Evolutionary conservation across 257 asterid species (phyloP), one percentile per base, ranked within the genome.

Genomic region (Sherardia arvensis): DNA sequence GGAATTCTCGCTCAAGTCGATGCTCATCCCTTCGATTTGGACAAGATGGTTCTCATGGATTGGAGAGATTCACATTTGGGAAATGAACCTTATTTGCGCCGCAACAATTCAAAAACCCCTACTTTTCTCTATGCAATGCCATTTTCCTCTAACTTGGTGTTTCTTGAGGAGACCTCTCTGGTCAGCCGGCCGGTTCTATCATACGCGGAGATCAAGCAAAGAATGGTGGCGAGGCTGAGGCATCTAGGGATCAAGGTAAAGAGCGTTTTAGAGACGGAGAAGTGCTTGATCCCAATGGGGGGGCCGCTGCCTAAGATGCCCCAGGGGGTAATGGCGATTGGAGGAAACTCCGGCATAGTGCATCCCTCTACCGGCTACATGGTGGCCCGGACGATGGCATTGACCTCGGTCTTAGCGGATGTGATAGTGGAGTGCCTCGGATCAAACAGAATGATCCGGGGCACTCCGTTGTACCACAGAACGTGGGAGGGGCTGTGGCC

Each of bases 191-290:
- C 97, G 8, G 69, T 77, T 33, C 62, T 89, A 58, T 70, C 95
- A 0, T 87, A 92, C 59, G 61, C 29, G 59, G 96, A 89, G 69
- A 82, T 92, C 27, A 87, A 92, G 84, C 71, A 68, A 36, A 76
- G 97, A 64, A 92, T 92, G 97, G 99, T 81, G 54, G 97, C 96
- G n/a, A 78, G 97, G 79, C 74, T 92, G 72, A 87, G 96, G 77
- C 91, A 89, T 8, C 58, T 89, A 47, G 95, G 99, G 0, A 84
- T 92, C 32, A 80, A 66, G 9, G 96, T 85, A 71, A 80, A 45
- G 72, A 64, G 78, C 10, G 87, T 89, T 30, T 71, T 87, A 2
- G 99, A 92, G 83, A 86, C 81, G 5, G 96, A 89, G 81, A 92
- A 89, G 71, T 89, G 99, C 59, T 38, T 89, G 78, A 92, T 89